A percentile compares a stretch with the other conserved stretches of the same genome.
phyloP scores from a whole-genome alignment of 1,284 basidiomycete genomes.

The Volvariella volvacea region DNA sequence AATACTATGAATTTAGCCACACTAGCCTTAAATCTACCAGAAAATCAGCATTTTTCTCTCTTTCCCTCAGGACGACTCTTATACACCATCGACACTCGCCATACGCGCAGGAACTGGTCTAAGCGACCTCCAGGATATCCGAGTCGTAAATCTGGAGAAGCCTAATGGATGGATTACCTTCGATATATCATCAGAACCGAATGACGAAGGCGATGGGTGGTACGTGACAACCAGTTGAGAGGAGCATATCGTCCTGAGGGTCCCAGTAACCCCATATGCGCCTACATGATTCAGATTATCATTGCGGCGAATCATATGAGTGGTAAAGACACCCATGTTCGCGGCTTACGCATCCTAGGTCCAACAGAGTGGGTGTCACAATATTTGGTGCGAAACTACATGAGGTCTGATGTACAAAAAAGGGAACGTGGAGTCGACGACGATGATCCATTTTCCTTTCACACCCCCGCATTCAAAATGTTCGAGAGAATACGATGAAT shows the following conservation, averaged over 20 bases:
- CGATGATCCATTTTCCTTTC: constrained; percentile 68
- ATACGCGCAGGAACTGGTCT: constrained; percentile 90
- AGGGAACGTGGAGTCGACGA: constrained; percentile 38
- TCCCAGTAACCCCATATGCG: constrained; percentile 80
- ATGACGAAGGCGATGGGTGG: constrained; percentile 72
- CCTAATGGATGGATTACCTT: constrained; percentile 96
- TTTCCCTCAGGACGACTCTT: constrained; percentile 89
- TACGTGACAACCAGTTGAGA: constrained; percentile 26
- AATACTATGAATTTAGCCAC: neutral
- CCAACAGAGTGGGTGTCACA: constrained; percentile 66
- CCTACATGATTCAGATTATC: constrained; percentile 87
- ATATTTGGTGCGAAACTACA: neutral
- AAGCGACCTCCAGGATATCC: constrained; percentile 88
- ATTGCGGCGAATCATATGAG: constrained; percentile 95
- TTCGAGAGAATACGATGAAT: constrained; percentile 68
- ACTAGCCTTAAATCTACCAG: constrained; percentile 33
- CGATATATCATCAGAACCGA: constrained; percentile 73
- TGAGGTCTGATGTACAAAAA: neutral
- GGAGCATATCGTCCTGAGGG: neutral
- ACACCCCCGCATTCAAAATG: constrained; percentile 60
- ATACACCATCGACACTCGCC: constrained; percentile 88
- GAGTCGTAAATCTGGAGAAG: constrained; percentile 79
- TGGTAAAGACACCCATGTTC: constrained; percentile 97
- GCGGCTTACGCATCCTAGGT: constrained; percentile 83
- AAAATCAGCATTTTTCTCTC: constrained; percentile 90